These are phyloP conservation scores for Allium sativum DNA, from an alignment of 106 monocot species.

Conservation along the genomic window DNA sequence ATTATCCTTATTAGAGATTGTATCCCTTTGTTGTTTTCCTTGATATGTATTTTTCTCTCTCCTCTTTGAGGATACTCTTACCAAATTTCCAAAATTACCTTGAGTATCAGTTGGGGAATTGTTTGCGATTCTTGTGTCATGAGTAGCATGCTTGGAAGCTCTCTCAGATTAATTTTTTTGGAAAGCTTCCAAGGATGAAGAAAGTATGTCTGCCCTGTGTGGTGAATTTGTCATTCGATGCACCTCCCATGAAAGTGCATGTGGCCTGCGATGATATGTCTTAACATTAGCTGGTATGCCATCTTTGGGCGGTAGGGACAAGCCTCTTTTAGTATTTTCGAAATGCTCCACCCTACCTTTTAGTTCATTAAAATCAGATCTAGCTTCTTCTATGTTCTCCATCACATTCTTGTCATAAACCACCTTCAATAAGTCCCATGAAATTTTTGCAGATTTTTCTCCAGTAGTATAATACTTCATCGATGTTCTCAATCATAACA, in stretches of 20 bases:
- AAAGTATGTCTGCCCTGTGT: slow-evolving; percentile 89
- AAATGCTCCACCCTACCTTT: slow-evolving; percentile 80
- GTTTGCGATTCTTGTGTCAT: slow-evolving; percentile 23
- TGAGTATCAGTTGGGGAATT: slow-evolving; percentile 8
- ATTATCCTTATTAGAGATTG: slow-evolving; percentile 14
- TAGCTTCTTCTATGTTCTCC: slow-evolving; percentile 86
- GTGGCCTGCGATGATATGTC: slow-evolving; percentile 69
- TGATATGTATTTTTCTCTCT: slow-evolving; percentile 10
- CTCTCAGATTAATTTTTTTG: slow-evolving; percentile 73
- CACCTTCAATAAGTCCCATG: too few species aligned
- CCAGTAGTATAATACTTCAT: too few species aligned
- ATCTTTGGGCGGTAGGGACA: slow-evolving; percentile 42
- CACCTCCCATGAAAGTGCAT: slow-evolving; percentile 99
- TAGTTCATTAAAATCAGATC: slow-evolving; percentile 83
- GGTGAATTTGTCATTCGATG: slow-evolving; percentile 86
- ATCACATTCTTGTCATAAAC: too few species aligned
- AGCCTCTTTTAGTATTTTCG: slow-evolving; percentile 45
- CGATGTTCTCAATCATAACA: too few species aligned
- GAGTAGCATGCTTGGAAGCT: slow-evolving; percentile 22
- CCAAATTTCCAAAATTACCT: slow-evolving; percentile 9
- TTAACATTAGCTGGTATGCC: slow-evolving; percentile 37
- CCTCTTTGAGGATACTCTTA: slow-evolving; percentile 6
- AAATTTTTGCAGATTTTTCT: too few species aligned
- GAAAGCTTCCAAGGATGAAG: slow-evolving; percentile 95
- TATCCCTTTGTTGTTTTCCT: slow-evolving; percentile 16